Evolutionary conservation across 306 rosid species (phyloP).

Genomic region (Albizia julibrissin): DNA sequence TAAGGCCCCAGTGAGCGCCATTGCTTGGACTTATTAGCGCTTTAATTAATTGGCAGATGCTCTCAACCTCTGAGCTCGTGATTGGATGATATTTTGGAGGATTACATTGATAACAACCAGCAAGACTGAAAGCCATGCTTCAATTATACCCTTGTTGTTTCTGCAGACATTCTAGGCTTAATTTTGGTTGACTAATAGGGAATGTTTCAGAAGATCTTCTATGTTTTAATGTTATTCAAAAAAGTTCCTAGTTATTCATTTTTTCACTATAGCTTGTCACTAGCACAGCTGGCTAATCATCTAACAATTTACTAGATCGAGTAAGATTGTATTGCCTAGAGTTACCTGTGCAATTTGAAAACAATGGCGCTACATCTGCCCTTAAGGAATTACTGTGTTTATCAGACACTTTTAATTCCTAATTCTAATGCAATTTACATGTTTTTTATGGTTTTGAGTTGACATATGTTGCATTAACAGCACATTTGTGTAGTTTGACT

Average conservation of each 20-base stretch:
- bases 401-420: not conserved
- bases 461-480: not conserved
- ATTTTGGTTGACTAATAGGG: not conserved
- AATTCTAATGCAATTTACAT: not conserved
- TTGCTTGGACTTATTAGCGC: not conserved
- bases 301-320: constrained; percentile 5
- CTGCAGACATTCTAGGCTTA: not conserved
- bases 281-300: constrained; percentile 5
- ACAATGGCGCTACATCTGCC: not conserved
- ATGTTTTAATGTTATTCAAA: not conserved
- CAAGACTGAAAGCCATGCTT: not conserved
- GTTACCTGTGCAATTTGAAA: constrained; percentile 13
- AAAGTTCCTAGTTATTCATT: not conserved
- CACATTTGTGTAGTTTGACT: not conserved
- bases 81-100: not conserved
- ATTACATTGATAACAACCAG: not conserved
- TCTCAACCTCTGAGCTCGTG: not conserved
- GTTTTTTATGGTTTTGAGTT: constrained; percentile 12
- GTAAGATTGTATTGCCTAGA: not conserved
- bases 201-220: not conserved
- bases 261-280: not conserved
- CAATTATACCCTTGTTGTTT: not conserved
- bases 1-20: not conserved
- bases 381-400: not conserved
- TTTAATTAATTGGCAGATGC: not conserved